Conservation (phyloP, 768 basidiomycete genomes). For the Mycena sanguinolenta region DNA sequence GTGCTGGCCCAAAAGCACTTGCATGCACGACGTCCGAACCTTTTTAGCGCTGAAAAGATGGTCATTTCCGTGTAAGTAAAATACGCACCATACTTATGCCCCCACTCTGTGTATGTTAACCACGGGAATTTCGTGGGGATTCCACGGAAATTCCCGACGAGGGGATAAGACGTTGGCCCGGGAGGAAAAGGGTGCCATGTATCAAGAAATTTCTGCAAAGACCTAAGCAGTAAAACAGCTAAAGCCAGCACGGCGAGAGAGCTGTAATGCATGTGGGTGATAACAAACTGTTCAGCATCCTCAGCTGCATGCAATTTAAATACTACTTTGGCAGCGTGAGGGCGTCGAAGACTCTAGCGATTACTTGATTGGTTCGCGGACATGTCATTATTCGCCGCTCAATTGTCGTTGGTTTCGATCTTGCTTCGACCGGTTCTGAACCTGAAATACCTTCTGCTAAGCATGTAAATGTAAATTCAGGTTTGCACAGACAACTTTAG, state of each 20-base stretch:
- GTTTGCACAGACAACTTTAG: no score
- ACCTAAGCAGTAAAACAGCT: background rate
- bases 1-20: conserved; percentile 40
- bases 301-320: no score
- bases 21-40: conserved; percentile 41
- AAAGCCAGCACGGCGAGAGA: background rate
- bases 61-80: accelerated
- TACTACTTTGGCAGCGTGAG: no score
- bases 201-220: background rate
- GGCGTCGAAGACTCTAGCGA: no score
- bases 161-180: no score
- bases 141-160: conserved; percentile 37
- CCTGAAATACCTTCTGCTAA: no score
- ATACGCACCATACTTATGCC: conserved; percentile 36
- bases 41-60: background rate
- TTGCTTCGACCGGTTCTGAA: no score
- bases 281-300: no score
- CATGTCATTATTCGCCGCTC: no score
- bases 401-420: no score
- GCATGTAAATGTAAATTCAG: no score
- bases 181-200: conserved; percentile 25
- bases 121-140: conserved; percentile 37
- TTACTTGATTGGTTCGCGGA: no score
- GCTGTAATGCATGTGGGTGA: background rate
- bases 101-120: conserved; percentile 40